These are phyloP conservation scores for Phialophora tarda DNA, from an alignment of 2,329 filamentous ascomycete genomes.

Conservation along the genomic window DNA sequence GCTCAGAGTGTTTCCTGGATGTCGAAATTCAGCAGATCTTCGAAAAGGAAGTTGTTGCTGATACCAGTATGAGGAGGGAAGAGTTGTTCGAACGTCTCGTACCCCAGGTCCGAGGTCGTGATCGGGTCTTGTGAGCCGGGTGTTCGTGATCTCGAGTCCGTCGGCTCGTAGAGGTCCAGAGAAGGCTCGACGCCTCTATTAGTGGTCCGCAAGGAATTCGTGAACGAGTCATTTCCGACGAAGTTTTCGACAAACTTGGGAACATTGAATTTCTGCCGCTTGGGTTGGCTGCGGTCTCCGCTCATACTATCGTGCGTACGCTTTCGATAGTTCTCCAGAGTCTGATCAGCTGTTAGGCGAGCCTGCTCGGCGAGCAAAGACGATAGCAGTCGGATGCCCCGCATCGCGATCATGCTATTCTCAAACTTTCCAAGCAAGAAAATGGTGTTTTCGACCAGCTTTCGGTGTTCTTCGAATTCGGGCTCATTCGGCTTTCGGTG, in stretches of 20 bases:
- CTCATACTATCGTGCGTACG: slow-evolving; percentile 28
- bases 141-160: slow-evolving; percentile 20
- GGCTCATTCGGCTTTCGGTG: slow-evolving; percentile 41
- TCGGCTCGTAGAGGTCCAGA: slow-evolving; percentile 30
- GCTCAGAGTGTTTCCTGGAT: slow-evolving; percentile 20
- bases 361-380: slow-evolving; percentile 39
- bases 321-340: slow-evolving; percentile 37
- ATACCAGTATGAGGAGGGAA: slow-evolving; percentile 37
- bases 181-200: slow-evolving; percentile 26
- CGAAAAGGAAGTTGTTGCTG: slow-evolving; percentile 39
- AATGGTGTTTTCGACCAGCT: slow-evolving; percentile 37
- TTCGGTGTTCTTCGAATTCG: slow-evolving; percentile 36
- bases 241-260: slow-evolving; percentile 38
- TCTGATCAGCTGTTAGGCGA: slow-evolving; percentile 35
- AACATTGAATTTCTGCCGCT: slow-evolving; percentile 40
- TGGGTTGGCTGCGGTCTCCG: slow-evolving; percentile 24
- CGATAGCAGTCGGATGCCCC: slow-evolving; percentile 37
- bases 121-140: slow-evolving; percentile 22
- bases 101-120: slow-evolving; percentile 30
- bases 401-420: slow-evolving; percentile 39
- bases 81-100: slow-evolving; percentile 36
- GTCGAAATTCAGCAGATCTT: slow-evolving; percentile 36
- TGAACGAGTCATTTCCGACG: slow-evolving; percentile 37
- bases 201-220: slow-evolving; percentile 26
- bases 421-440: slow-evolving; percentile 38